Evolutionary conservation across 768 basidiomycete genomes (phyloP).

Genomic region (Scleroderma bovista): DNA sequence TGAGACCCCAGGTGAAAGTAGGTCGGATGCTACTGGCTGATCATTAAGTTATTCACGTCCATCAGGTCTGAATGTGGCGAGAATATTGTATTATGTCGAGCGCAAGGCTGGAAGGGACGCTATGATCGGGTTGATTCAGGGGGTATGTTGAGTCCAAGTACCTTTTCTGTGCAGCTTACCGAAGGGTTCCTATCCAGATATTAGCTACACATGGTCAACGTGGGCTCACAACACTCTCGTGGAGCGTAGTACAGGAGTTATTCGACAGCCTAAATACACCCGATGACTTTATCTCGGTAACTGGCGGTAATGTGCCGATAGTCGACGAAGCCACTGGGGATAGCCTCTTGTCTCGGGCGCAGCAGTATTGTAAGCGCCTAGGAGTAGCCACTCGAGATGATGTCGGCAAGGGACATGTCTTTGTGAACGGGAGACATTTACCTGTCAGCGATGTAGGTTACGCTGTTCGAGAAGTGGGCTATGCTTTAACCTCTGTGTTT

Average conservation of each 20-base stretch:
- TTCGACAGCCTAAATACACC: conserved; percentile 34
- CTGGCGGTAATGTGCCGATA: conserved; percentile 21
- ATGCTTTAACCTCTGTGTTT: too few relatives aligned
- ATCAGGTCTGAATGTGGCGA: conserved; percentile 64
- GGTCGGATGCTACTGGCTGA: not conserved
- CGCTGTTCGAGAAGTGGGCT: not conserved
- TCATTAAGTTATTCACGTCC: conserved; percentile 2
- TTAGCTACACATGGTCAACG: conserved; percentile 30
- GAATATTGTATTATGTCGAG: conserved; percentile 62
- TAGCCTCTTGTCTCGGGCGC: conserved; percentile 39
- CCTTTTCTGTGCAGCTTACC: not conserved
- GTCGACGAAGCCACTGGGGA: conserved; percentile 24
- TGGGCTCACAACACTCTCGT: conserved; percentile 34
- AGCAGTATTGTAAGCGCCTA: conserved; percentile 55
- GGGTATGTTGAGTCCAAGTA: conserved; percentile 30
- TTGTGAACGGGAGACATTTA: conserved; percentile 86
- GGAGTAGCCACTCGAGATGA: conserved; percentile 36
- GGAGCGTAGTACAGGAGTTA: conserved; percentile 34
- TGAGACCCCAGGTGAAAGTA: conserved; percentile 42
- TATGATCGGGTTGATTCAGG: conserved; percentile 56
- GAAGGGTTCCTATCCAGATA: conserved; percentile 27
- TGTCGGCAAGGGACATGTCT: conserved; percentile 56
- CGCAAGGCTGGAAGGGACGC: conserved; percentile 55
- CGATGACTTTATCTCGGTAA: conserved; percentile 38
- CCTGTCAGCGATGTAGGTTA: conserved; percentile 58